A percentile compares a stretch with the other conserved stretches of the same genome.
phyloP scores from a whole-genome alignment of 73 alveolate species.

The Effrenium voratum region DNA sequence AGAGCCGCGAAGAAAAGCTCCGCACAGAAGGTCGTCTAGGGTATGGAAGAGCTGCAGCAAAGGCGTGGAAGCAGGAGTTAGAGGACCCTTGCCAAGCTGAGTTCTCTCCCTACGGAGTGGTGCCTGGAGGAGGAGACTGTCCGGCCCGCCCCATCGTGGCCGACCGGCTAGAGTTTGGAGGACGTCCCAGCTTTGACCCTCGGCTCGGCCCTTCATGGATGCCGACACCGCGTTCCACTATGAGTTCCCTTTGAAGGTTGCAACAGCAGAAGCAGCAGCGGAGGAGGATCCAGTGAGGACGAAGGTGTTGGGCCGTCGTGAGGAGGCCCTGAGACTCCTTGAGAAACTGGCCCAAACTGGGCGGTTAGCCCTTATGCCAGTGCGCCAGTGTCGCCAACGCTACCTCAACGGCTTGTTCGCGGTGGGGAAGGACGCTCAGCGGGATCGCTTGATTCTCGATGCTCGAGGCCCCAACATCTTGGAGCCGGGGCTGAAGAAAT shows the following conservation, averaged over 20 bases:
- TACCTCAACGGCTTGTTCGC: constrained; percentile 1
- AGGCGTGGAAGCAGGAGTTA: background rate
- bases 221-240: background rate
- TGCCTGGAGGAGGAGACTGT: background rate
- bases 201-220: background rate
- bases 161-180: background rate
- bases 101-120: background rate
- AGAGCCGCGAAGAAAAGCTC: background rate
- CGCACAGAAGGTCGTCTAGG: background rate
- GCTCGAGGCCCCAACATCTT: background rate
- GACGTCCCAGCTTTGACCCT: background rate
- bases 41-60: background rate
- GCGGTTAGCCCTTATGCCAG: background rate
- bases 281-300: background rate
- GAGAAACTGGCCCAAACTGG: background rate
- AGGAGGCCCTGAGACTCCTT: background rate
- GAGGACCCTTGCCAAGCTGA: no score
- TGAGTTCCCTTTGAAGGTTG: background rate
- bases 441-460: background rate
- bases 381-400: background rate
- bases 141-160: background rate
- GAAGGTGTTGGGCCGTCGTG: background rate
- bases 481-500: background rate
- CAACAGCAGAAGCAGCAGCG: background rate
- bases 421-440: background rate